A percentile compares a stretch with the other conserved stretches of the same genome.
phyloP scores from a whole-genome alignment of 495 filamentous ascomycete genomes.

The Glonium stellatum region DNA sequence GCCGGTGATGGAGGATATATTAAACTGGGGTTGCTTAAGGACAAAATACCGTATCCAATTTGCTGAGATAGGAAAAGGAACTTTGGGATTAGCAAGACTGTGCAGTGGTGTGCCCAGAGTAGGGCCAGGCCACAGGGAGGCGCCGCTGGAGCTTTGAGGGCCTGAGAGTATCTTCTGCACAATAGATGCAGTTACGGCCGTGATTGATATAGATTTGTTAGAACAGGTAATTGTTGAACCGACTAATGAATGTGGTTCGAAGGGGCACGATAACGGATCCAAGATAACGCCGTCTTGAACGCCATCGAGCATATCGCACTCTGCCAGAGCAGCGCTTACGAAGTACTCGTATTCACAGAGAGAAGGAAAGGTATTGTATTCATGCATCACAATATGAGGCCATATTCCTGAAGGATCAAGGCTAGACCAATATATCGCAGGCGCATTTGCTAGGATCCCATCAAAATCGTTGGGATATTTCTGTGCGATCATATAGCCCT shows the following conservation, averaged over 20 bases:
- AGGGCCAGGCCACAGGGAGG: conserved; percentile 21
- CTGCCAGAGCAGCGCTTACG: conserved; percentile 25
- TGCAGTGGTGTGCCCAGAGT: conserved; percentile 8
- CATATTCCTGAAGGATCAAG: conserved; percentile 7
- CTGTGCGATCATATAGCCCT: conserved; percentile 22
- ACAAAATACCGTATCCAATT: conserved; percentile 23
- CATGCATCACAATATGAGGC: conserved; percentile 26
- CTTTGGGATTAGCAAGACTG: conserved; percentile 1
- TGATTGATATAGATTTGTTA: conserved; percentile 14
- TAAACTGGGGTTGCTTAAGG: conserved; percentile 21
- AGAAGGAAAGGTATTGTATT: conserved; percentile 12
- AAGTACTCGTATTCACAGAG: conserved; percentile 30
- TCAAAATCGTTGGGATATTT: conserved; percentile 19
- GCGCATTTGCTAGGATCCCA: conserved; percentile 18
- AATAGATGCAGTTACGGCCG: conserved; percentile 19
- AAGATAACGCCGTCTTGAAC: conserved; percentile 37
- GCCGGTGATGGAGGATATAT: conserved; percentile 15
- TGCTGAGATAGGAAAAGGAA: conserved; percentile 16
- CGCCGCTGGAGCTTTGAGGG: conserved; percentile 16
- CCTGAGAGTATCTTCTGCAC: conserved; percentile 26
- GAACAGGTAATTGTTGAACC: conserved; percentile 29
- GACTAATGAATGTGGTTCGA: conserved; percentile 34
- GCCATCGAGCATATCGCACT: conserved; percentile 40
- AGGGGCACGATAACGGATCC: conserved; percentile 36
- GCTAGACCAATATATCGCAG: conserved; percentile 6